These are phyloP conservation scores for Ceratocystis lukuohia DNA, from an alignment of 2,329 filamentous ascomycete species.

Conservation along the genomic window DNA sequence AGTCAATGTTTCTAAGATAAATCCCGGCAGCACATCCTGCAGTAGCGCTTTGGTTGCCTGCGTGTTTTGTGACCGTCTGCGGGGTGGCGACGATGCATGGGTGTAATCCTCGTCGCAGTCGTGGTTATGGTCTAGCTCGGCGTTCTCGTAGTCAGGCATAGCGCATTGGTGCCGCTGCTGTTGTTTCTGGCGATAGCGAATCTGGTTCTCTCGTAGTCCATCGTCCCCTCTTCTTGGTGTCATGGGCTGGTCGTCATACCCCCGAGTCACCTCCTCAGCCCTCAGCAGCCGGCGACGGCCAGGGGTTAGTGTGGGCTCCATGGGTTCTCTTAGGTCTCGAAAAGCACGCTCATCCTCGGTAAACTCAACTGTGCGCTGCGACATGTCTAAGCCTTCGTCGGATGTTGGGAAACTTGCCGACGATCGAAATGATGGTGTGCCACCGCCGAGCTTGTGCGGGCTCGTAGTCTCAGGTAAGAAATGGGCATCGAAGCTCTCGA, in stretches of 20 bases:
- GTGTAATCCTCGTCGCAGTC: not conserved
- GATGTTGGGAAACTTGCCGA: slow-evolving; percentile 33
- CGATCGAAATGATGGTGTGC: slow-evolving; percentile 33
- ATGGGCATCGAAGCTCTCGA: slow-evolving; percentile 46
- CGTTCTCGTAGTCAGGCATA: not conserved
- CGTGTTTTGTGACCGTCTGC: not conserved
- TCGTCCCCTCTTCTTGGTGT: not conserved
- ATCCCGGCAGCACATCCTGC: slow-evolving; percentile 28
- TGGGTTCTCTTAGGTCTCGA: slow-evolving; percentile 24
- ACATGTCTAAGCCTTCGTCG: slow-evolving; percentile 37
- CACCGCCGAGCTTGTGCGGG: slow-evolving; percentile 27
- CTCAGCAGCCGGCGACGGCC: slow-evolving; percentile 20
- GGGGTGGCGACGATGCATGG: not conserved
- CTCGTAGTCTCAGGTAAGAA: not conserved
- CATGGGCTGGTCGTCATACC: not conserved
- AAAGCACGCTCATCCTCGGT: slow-evolving; percentile 23
- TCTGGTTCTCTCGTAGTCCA: not conserved
- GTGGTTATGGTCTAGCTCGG: not conserved
- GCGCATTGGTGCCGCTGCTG: not conserved
- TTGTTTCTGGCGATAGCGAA: not conserved
- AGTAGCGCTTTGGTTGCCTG: slow-evolving; percentile 25
- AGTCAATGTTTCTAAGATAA: slow-evolving; percentile 29
- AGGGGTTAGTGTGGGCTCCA: slow-evolving; percentile 21
- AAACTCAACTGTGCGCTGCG: slow-evolving; percentile 11
- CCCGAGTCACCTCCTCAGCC: not conserved